A percentile compares a stretch with the other conserved stretches of the same genome.
These are phyloP conservation scores for Zanthoxylum bungeanum DNA, from an alignment of 345 rosid genomes.

Conservation along the genomic window DNA sequence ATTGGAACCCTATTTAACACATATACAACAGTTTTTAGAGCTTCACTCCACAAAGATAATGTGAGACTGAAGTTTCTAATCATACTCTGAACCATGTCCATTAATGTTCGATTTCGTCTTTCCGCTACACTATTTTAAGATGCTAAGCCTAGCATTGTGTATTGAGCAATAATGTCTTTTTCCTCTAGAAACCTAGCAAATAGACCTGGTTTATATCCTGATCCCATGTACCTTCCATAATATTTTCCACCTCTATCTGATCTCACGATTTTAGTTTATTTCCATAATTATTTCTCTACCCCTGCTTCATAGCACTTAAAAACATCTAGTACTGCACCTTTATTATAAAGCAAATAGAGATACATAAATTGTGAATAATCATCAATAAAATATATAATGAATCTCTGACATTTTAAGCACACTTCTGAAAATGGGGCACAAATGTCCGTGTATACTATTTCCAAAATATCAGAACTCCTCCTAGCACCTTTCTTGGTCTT, in stretches of 20 bases:
- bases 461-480: neutral
- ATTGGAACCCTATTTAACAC: neutral
- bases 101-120: neutral
- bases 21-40: neutral
- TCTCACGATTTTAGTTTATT: neutral
- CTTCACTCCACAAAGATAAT: neutral
- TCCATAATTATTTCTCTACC: neutral
- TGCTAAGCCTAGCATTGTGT: neutral
- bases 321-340: neutral
- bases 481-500: neutral
- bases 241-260: neutral
- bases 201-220: neutral
- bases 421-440: neutral
- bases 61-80: neutral
- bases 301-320: neutral
- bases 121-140: neutral
- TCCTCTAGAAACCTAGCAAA: neutral
- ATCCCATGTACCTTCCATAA: neutral
- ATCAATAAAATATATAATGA: neutral
- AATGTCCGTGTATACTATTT: neutral
- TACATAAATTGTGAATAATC: neutral
- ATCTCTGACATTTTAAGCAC: neutral
- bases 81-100: neutral
- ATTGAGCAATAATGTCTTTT: neutral
- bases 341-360: neutral